A percentile compares a stretch with the other conserved stretches of the same genome.
phyloP scores from a whole-genome alignment of 495 filamentous ascomycete genomes.

The Penicillium maclennaniae region DNA sequence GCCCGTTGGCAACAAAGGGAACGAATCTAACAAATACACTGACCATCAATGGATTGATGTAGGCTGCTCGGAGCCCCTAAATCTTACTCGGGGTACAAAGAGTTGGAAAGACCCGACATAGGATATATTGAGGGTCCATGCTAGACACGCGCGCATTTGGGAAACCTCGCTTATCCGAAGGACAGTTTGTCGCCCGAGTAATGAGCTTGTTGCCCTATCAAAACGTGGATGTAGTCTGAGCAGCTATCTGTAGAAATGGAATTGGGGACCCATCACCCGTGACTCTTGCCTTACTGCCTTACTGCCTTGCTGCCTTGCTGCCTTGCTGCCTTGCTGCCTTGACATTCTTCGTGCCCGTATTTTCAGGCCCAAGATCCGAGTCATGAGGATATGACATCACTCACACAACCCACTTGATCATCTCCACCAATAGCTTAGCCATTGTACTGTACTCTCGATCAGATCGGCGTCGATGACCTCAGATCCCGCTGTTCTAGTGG shows the following conservation, averaged over 20 bases:
- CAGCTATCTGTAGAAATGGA: too few species aligned
- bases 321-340: conserved; percentile 1
- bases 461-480: conserved; percentile 17
- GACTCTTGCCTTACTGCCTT: too few species aligned
- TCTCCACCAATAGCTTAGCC: not conserved
- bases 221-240: not conserved
- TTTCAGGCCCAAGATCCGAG: not conserved
- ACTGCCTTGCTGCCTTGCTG: too few species aligned
- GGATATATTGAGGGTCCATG: too few species aligned
- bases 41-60: too few species aligned
- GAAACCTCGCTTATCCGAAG: not conserved
- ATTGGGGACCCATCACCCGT: too few species aligned
- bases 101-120: too few species aligned
- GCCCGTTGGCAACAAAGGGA: too few species aligned
- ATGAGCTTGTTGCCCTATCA: not conserved
- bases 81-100: too few species aligned
- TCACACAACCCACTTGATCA: not conserved
- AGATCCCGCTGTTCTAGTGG: conserved; percentile 5
- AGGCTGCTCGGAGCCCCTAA: too few species aligned
- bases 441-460: conserved; percentile 1
- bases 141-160: not conserved
- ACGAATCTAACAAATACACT: too few species aligned
- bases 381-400: conserved; percentile 10
- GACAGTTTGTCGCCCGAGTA: not conserved
- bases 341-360: not conserved